Conservation (phyloP, 257 asterid genomes). For the Mitragyna speciosa region DNA sequence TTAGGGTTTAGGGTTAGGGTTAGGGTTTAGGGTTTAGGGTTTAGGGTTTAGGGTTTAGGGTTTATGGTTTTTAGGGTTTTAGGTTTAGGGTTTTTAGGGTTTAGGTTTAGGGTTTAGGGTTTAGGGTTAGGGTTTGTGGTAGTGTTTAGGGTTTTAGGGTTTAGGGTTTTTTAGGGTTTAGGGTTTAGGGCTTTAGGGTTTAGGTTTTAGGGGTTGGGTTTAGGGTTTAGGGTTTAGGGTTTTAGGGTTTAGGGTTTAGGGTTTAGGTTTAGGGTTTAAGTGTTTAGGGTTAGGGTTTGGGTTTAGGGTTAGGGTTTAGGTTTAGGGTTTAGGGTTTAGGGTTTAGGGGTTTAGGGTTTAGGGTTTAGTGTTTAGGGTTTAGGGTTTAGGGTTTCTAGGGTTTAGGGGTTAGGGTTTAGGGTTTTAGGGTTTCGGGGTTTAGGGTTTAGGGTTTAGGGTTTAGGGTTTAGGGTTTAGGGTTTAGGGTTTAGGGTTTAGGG, state of each 20-base stretch:
- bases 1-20: too few species aligned
- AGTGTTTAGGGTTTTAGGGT: not conserved
- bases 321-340: not conserved
- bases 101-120: not conserved
- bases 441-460: conserved; percentile 1
- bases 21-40: not conserved
- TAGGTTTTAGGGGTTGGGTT: not conserved
- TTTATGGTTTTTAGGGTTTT: too few species aligned
- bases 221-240: too few species aligned
- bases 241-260: too few species aligned
- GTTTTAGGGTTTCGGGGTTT: not conserved
- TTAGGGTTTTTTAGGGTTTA: too few species aligned
- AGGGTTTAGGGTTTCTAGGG: conserved; percentile 7
- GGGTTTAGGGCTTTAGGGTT: too few species aligned
- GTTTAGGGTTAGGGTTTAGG: conserved; percentile 6
- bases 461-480: conserved; percentile 10
- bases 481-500: conserved; percentile 6
- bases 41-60: not conserved
- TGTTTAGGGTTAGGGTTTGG: conserved; percentile 5
- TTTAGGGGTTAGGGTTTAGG: conserved; percentile 8
- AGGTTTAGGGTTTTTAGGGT: not conserved
- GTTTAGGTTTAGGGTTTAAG: too few species aligned
- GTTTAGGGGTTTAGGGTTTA: conserved; percentile 8
- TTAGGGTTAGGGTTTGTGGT: conserved; percentile 4
- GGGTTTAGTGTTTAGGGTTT: conserved; percentile 9